Evolutionary conservation across 23 red algal genomes (phyloP).

Genomic region (Gracilaria domingensis): DNA sequence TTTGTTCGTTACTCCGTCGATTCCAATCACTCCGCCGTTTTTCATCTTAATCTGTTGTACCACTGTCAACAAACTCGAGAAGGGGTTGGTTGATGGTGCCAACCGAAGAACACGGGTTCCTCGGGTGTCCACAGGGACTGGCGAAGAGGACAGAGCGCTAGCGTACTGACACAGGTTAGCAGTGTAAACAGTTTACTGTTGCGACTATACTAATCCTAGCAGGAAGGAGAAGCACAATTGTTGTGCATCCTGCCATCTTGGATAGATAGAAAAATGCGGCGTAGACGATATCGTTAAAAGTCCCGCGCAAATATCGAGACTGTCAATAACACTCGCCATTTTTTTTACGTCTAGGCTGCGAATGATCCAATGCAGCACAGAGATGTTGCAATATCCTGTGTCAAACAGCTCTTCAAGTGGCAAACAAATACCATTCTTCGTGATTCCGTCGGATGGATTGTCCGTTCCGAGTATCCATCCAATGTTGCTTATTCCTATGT

Average conservation of each 20-base stretch:
- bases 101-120: no score
- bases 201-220: no score
- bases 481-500: background rate
- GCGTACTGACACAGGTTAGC: no score
- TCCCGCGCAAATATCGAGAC: background rate
- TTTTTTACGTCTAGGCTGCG: background rate
- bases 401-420: background rate
- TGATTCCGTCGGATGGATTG: background rate
- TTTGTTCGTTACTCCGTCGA: no score
- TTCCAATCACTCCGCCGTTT: no score
- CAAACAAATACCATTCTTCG: background rate
- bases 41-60: no score
- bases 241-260: no score
- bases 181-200: no score
- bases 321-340: background rate
- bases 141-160: no score
- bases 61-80: background rate
- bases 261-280: background rate
- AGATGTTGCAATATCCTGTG: background rate
- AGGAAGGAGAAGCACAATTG: no score
- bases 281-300: background rate
- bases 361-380: background rate
- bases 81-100: no score
- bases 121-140: no score
- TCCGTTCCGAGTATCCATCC: slow-evolving; percentile 1